phyloP scores from a whole-genome alignment of 345 rosid genomes.

The Populus alba region DNA sequence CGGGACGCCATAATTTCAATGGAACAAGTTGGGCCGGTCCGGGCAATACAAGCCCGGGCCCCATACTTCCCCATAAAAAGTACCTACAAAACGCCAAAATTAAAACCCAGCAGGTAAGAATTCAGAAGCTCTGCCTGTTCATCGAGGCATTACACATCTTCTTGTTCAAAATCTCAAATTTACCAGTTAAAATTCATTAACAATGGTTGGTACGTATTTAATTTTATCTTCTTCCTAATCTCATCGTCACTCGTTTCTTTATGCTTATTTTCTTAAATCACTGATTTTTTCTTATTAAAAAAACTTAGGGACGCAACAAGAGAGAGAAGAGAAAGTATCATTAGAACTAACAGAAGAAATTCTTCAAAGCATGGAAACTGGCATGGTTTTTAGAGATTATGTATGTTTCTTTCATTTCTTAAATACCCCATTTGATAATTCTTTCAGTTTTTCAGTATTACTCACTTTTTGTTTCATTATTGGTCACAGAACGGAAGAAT shows the following conservation, averaged over 20 bases:
- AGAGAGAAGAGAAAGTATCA: conserved; percentile 28
- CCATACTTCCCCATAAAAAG: no score
- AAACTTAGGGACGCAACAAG: conserved; percentile 13
- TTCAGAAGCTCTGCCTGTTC: neutral
- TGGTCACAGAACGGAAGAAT: conserved; percentile 65
- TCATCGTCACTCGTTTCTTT: no score
- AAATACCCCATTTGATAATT: conserved; percentile 6
- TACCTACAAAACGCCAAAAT: no score
- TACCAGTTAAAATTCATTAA: neutral
- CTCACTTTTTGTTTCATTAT: neutral
- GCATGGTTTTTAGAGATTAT: conserved; percentile 81
- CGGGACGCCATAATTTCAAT: no score
- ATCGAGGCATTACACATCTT: neutral
- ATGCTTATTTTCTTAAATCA: neutral
- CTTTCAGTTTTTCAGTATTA: neutral
- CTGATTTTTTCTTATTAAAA: neutral
- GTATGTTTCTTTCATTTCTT: conserved; percentile 29
- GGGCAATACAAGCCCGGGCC: no score
- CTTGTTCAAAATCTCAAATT: no score
- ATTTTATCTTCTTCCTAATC: neutral
- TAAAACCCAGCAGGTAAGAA: neutral
- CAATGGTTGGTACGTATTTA: conserved; percentile 12
- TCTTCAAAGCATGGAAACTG: conserved; percentile 90
- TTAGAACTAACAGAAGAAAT: conserved; percentile 84
- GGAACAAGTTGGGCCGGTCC: no score